Base-by-base conservation (phyloP, 345 rosid species). In the Eucalyptus polybractea region DNA sequence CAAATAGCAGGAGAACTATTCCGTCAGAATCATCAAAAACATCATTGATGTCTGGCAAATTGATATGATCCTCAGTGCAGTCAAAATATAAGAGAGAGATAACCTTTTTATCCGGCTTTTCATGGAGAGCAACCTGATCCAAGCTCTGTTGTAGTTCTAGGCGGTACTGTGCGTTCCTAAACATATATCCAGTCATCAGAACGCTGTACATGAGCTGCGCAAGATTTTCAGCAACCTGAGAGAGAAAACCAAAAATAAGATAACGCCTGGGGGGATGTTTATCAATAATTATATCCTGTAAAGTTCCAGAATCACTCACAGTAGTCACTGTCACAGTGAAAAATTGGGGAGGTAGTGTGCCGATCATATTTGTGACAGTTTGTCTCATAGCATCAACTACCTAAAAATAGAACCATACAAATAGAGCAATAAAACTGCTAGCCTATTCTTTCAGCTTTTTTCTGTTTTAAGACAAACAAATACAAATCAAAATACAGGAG, bases 111-210 rank as follows among this genome's bases (percentile, higher is more conserved):
- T 98, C 94, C 86, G 94, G 94, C 49, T 88, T 94, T n/a, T 96
- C 97, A 72, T 97, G 98, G 87, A 97, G 96, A 89, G 98, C 97
- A 91, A 93, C 98, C 90, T 94, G 98, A 92, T 97, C 97, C 93
- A 98, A 93, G 91, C 99, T 95, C 88, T 96, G 97, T 86, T 98
- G 99, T 95, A 98, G 93, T 72, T 98, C 99, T 91, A 98, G 69
- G 87, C 99, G 96, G 90, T 94, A 95, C 56, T 98, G 98, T 60
- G 96, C 99, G 88, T 96, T 98, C 94, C 94, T 94, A 89, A 98
- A 97, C 99, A 98, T 97, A 91, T 98, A 98, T 62, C 99, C 99
- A 88, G 99, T 98, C 98, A 97, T 96, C 96, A 98, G 90, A 33
- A 98, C 95, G 25, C 99, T 96, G 90, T 96, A 96, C 99, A 98